Percentiles rank a stretch among this genome's conserved stretches.
phyloP scores from a whole-genome alignment of 768 basidiomycete species.

The Rhodotorula kratochvilovae region DNA sequence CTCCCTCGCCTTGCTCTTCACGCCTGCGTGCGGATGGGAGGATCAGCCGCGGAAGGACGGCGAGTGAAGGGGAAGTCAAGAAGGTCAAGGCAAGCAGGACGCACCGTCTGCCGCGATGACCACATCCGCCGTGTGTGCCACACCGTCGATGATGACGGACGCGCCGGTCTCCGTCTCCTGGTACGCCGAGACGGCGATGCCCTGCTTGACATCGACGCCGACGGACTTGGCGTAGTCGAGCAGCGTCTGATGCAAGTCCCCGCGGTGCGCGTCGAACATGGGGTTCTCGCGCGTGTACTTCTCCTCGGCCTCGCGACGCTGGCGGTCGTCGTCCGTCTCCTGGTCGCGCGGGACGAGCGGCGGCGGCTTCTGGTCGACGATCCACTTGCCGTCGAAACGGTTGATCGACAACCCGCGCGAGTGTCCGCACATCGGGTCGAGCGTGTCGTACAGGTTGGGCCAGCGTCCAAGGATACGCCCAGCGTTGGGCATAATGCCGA shows the following conservation, averaged over 20 bases:
- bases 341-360: background rate
- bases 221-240: constrained; percentile 8
- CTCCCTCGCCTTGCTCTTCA: constrained; percentile 26
- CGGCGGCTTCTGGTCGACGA: constrained; percentile 9
- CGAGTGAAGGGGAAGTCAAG: no score
- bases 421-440: constrained; percentile 7
- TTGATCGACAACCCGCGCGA: background rate
- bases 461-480: background rate
- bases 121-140: constrained; percentile 4
- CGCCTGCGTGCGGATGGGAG: constrained; percentile 1
- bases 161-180: constrained; percentile 2
- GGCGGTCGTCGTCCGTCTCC: background rate
- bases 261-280: background rate
- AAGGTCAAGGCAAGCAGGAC: no score
- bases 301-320: background rate
- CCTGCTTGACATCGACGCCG: constrained; percentile 12
- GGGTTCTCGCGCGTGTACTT: background rate
- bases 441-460: background rate
- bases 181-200: constrained; percentile 10
- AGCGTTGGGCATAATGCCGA: constrained; percentile 11
- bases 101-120: constrained; percentile 13
- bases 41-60: no score
- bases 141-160: constrained; percentile 9
- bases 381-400: constrained; percentile 3
- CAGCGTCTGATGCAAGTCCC: constrained; percentile 1